Percentiles rank a stretch among this genome's conserved stretches.
Conservation (phyloP, 116 monocot species). For the Dioscorea cayenensis region DNA sequence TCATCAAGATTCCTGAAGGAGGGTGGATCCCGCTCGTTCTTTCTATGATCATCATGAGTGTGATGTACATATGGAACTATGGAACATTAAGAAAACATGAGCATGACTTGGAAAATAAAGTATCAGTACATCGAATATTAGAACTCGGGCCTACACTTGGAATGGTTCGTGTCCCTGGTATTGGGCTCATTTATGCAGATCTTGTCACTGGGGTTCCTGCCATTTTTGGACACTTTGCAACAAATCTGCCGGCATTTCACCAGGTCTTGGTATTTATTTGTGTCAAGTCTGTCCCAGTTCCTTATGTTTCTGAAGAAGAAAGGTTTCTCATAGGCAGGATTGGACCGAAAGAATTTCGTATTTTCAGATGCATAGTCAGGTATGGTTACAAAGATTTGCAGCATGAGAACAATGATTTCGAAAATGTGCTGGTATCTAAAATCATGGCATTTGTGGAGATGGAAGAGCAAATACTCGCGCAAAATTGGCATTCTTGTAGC, state of each 20-base stretch:
- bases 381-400: slow-evolving; percentile 83
- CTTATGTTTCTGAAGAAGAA: slow-evolving; percentile 45
- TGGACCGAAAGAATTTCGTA: slow-evolving; percentile 55
- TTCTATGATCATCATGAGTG: slow-evolving; percentile 49
- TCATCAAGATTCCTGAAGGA: slow-evolving; percentile 67
- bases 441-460: slow-evolving; percentile 50
- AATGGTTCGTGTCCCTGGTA: slow-evolving; percentile 81
- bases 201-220: slow-evolving; percentile 68
- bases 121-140: slow-evolving; percentile 57
- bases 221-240: slow-evolving; percentile 77
- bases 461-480: slow-evolving; percentile 24
- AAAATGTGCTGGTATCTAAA: slow-evolving; percentile 49
- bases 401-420: slow-evolving; percentile 63
- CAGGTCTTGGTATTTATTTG: slow-evolving; percentile 74
- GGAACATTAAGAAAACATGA: slow-evolving; percentile 62
- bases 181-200: slow-evolving; percentile 72
- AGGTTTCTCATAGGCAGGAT: slow-evolving; percentile 58
- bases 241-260: slow-evolving; percentile 85
- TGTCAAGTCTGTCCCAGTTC: slow-evolving; percentile 67
- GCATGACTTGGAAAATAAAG: slow-evolving; percentile 73
- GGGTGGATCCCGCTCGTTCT: slow-evolving; percentile 76
- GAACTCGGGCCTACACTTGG: slow-evolving; percentile 66
- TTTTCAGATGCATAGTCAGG: slow-evolving; percentile 78
- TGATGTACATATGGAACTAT: slow-evolving; percentile 86
- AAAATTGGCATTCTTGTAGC: background rate